These are phyloP conservation scores for Epichloe aotearoae DNA, from an alignment of 2,329 filamentous ascomycete genomes.

Conservation along the genomic window DNA sequence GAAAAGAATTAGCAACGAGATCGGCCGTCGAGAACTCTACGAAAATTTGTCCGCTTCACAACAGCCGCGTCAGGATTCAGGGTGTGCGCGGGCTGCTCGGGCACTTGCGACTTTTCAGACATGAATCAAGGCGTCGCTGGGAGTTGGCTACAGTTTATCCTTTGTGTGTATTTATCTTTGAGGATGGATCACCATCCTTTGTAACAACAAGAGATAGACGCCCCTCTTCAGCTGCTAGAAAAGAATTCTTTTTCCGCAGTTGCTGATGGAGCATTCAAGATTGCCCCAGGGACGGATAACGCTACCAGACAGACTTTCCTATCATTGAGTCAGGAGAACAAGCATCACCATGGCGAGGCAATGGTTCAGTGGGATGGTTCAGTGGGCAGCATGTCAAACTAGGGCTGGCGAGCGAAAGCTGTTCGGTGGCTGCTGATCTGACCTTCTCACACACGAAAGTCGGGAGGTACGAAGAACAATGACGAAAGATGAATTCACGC, in stretches of 20 bases:
- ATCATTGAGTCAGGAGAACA: background rate
- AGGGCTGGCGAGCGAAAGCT: background rate
- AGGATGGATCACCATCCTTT: slow-evolving; percentile 31
- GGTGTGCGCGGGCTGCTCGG: background rate
- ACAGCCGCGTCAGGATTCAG: slow-evolving; percentile 15
- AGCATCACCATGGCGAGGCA: background rate
- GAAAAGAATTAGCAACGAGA: slow-evolving; percentile 8
- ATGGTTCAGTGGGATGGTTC: background rate
- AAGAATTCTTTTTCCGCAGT: background rate
- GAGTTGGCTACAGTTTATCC: slow-evolving; percentile 15
- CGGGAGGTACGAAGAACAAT: background rate
- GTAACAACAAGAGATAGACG: slow-evolving; percentile 25
- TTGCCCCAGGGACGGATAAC: background rate
- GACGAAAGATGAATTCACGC: background rate
- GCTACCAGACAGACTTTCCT: background rate
- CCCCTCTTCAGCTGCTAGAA: background rate
- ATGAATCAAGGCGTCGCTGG: slow-evolving; percentile 8
- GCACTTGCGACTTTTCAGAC: slow-evolving; percentile 5
- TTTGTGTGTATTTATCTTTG: slow-evolving; percentile 31
- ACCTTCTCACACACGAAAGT: background rate
- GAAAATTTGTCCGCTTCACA: slow-evolving; percentile 10
- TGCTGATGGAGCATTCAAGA: background rate
- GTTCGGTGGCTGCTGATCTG: background rate
- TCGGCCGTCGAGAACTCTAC: slow-evolving; percentile 21
- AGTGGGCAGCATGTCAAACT: background rate